Evolutionary conservation across 2,329 filamentous ascomycete genomes (phyloP).

Genomic region (Colletotrichum scovillei): DNA sequence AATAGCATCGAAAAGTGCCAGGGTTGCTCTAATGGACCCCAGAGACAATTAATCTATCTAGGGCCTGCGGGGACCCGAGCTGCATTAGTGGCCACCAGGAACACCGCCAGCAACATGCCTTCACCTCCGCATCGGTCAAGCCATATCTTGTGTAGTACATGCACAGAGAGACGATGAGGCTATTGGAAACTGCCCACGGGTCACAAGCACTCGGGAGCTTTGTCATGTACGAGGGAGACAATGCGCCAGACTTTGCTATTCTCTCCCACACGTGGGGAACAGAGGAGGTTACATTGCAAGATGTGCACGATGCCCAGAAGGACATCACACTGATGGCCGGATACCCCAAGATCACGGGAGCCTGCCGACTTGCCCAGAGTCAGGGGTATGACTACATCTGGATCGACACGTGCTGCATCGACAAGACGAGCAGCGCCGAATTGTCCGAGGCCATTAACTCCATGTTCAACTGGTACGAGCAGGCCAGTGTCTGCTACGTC

Average conservation of each 20-base stretch:
- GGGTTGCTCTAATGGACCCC: not conserved
- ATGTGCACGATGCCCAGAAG: not conserved
- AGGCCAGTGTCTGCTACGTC: constrained; percentile 36
- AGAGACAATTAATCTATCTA: not conserved
- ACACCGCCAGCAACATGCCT: not conserved
- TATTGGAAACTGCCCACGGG: not conserved
- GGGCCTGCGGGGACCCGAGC: not conserved
- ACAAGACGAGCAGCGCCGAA: constrained; percentile 38
- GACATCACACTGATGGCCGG: constrained; percentile 1
- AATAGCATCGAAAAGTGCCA: not conserved
- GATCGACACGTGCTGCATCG: constrained; percentile 42
- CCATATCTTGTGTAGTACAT: not conserved
- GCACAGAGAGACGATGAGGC: not conserved
- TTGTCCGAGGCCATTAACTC: constrained; percentile 39
- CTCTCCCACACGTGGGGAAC: constrained; percentile 34
- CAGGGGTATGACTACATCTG: constrained; percentile 38
- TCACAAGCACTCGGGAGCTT: not conserved
- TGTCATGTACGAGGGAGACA: not conserved
- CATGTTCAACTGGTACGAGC: constrained; percentile 38
- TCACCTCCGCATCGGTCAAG: not conserved
- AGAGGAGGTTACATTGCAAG: not conserved
- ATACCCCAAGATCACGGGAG: constrained; percentile 23
- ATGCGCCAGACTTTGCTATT: constrained; percentile 35
- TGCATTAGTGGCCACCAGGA: not conserved
- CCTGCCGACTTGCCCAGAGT: constrained; percentile 15